These are phyloP conservation scores for Russula olivacea DNA, from an alignment of 768 basidiomycete species.

Conservation along the genomic window DNA sequence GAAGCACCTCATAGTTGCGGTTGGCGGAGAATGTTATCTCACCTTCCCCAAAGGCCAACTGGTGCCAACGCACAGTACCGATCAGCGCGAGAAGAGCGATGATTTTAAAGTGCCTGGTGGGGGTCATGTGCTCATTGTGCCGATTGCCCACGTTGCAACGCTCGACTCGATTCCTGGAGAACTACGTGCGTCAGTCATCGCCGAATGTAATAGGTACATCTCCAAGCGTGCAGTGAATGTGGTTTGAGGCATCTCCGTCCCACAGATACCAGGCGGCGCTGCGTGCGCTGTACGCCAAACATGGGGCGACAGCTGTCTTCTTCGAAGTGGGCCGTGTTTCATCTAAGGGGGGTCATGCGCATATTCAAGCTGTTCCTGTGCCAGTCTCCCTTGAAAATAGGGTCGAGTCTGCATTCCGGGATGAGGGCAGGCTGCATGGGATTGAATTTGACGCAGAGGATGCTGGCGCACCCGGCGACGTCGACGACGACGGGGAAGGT, in stretches of 20 bases:
- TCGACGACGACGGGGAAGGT: constrained; percentile 50
- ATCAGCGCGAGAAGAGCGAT: constrained; percentile 35
- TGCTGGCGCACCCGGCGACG: constrained; percentile 51
- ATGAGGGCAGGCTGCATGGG: constrained; percentile 59
- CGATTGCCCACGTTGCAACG: constrained; percentile 91
- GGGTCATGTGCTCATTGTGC: constrained; percentile 91
- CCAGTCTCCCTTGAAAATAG: constrained; percentile 55
- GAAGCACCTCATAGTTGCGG: constrained; percentile 93
- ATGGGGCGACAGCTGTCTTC: constrained; percentile 61
- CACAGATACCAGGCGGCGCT: constrained; percentile 75
- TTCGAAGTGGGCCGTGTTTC: constrained; percentile 86
- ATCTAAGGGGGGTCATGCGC: constrained; percentile 89
- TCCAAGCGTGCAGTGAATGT: not conserved
- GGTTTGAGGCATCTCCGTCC: not conserved
- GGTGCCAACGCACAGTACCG: constrained; percentile 64
- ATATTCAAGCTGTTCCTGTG: constrained; percentile 81
- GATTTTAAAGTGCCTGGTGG: constrained; percentile 74
- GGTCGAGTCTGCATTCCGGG: constrained; percentile 65
- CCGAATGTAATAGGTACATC: constrained; percentile 71
- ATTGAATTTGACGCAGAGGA: constrained; percentile 73
- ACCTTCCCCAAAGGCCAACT: constrained; percentile 97
- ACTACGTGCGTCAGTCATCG: constrained; percentile 63
- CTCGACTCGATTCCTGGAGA: constrained; percentile 76
- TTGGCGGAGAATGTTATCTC: constrained; percentile 89
- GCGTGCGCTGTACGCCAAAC: constrained; percentile 61